Evolutionary conservation across 139 green algal genomes (phyloP).

Genomic region (Chlorella ohadii): DNA sequence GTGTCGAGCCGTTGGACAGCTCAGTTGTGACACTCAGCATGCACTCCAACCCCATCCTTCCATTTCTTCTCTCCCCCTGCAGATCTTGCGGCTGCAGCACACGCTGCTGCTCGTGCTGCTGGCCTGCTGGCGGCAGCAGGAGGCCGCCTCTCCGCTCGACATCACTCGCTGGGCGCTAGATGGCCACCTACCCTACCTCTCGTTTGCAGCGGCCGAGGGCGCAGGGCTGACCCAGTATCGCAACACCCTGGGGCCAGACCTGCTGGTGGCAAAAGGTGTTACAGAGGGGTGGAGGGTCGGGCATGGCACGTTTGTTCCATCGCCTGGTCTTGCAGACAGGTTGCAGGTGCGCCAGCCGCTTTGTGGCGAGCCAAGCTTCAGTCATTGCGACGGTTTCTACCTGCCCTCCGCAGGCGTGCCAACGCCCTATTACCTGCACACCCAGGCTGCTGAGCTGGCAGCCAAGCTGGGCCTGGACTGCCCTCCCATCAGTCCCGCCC

Average conservation of each 20-base stretch:
- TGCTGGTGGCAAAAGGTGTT: background rate
- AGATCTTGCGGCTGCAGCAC: constrained; percentile 24
- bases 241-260: background rate
- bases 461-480: constrained; percentile 15
- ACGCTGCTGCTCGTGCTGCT: constrained; percentile 43
- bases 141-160: constrained; percentile 37
- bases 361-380: no score
- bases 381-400: no score
- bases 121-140: constrained; percentile 34
- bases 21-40: no score
- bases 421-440: background rate
- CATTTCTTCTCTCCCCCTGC: background rate
- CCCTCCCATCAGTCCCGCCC: constrained; percentile 22
- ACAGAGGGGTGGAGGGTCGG: background rate
- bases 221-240: constrained; percentile 1
- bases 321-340: no score
- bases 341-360: no score
- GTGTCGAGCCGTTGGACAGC: no score
- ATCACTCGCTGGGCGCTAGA: constrained; percentile 25
- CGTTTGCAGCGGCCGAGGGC: constrained; percentile 1
- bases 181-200: constrained; percentile 43
- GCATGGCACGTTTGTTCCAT: no score
- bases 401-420: constrained; percentile 42
- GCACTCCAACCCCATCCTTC: background rate
- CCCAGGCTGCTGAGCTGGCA: background rate